Evolutionary conservation across 139 green algal species (phyloP).

Genomic region (Tetraselmis chui): DNA sequence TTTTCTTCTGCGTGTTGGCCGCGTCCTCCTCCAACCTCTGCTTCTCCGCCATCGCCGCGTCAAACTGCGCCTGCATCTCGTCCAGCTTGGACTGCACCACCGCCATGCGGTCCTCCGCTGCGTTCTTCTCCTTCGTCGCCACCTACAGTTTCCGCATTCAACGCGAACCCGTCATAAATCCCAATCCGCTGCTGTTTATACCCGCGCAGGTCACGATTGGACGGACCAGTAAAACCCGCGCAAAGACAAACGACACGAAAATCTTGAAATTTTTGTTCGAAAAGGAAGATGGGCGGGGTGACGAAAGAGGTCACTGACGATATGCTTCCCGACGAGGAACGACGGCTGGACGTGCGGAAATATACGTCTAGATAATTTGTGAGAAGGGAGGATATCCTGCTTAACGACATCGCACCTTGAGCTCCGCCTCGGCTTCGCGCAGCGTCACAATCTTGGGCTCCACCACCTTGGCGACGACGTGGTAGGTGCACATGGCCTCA

Average conservation of each 20-base stretch:
- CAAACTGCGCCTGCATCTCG: constrained; percentile 87
- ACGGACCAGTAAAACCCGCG: too few relatives aligned
- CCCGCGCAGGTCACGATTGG: too few relatives aligned
- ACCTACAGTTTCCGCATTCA: too few relatives aligned
- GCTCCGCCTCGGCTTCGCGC: constrained; percentile 70
- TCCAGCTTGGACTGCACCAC: constrained; percentile 85
- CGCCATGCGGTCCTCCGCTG: constrained; percentile 80
- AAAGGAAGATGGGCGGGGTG: too few relatives aligned
- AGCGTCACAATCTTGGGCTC: constrained; percentile 91
- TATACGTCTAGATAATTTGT: background rate
- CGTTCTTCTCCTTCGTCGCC: constrained; percentile 81
- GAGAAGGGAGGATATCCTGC: background rate
- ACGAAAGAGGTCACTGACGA: too few relatives aligned
- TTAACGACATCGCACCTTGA: too few relatives aligned
- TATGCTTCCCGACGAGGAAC: too few relatives aligned
- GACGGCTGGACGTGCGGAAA: too few relatives aligned
- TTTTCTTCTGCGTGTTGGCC: constrained; percentile 72
- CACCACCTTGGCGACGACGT: constrained; percentile 81
- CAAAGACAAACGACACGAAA: too few relatives aligned
- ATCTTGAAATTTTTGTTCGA: too few relatives aligned
- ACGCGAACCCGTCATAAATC: too few relatives aligned
- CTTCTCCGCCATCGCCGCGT: constrained; percentile 88
- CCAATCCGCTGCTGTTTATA: too few relatives aligned
- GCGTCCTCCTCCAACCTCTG: constrained; percentile 83
- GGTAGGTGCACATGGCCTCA: constrained; percentile 89